Conservation (phyloP, 441 rosid species). For the Populus tomentosa region DNA sequence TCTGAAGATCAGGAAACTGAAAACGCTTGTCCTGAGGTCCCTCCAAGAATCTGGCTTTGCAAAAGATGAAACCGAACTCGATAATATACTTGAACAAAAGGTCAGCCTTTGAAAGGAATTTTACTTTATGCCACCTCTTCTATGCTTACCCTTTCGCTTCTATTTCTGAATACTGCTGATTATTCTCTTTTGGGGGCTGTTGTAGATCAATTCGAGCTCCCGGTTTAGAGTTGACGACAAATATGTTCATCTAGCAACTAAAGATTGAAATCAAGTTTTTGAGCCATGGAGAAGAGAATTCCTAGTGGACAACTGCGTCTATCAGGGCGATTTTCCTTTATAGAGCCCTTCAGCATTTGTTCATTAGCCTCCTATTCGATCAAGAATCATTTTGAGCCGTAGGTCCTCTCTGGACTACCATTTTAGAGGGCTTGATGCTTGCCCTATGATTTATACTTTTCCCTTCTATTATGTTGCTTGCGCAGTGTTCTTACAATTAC, state of each 20-base stretch:
- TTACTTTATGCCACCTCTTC: not conserved
- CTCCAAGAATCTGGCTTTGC: conserved; percentile 45
- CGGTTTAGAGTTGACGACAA: conserved; percentile 54
- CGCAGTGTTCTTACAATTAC: not conserved
- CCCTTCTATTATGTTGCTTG: not conserved
- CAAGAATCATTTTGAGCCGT: conserved; percentile 3
- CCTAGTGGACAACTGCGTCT: not conserved
- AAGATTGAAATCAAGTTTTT: conserved; percentile 28
- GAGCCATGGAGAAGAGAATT: not conserved
- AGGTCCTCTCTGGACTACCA: not conserved
- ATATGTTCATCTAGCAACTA: conserved; percentile 49
- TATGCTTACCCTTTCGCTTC: not conserved
- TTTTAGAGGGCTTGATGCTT: not conserved
- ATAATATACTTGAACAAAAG: conserved; percentile 52
- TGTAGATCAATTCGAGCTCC: conserved; percentile 63
- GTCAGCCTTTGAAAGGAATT: conserved; percentile 29
- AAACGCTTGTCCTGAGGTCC: conserved; percentile 50
- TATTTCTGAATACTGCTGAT: not conserved
- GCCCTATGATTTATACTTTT: not conserved
- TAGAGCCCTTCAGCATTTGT: not conserved
- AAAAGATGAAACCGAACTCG: conserved; percentile 39
- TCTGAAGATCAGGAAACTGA: conserved; percentile 72
- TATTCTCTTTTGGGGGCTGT: conserved; percentile 4
- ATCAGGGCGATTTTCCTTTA: not conserved
- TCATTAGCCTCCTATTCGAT: not conserved